Evolutionary conservation across 1,284 basidiomycete species (phyloP), one percentile per base, ranked within the genome.

Genomic region (Thecaphora frezii): DNA sequence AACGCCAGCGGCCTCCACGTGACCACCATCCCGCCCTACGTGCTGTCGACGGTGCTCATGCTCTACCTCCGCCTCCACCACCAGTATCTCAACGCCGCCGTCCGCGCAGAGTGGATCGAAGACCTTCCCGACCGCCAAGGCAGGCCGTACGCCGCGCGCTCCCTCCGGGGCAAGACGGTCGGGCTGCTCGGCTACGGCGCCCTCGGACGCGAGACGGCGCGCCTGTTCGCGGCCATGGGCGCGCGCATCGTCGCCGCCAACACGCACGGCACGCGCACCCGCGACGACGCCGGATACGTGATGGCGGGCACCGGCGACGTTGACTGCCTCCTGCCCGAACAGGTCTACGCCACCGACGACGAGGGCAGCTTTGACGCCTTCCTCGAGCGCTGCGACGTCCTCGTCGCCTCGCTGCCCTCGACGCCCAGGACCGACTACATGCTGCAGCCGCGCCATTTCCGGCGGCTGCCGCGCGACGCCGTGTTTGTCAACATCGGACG

Each of bases 401-500:
- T 47, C 51, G 69, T 61, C 23, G 62, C 70, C 41, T 56, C 59
- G 9, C 51, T 73, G 3, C 71, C 71, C 0, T 46, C 48, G 1
- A 48, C 44, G 13, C 16, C 46, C 3, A 46, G 26, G 23, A 73
- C 61, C 2, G 30, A 38, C 5, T 30, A 42, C 1, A 66, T 66
- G 23, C 50, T 71, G 3, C 56, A 44, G 13, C 46, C 33, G 24
- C 58, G 58, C n/a, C 66, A 68, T 36, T 70, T 72, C 21, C 57
- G 63, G 40, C 58, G 58, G 36, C 33, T 36, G 8, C 68, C 71
- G 37, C 48, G 55, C 42, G 56, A 61, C 47, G 46, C 60, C 18
- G 60, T 57, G 14, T 46, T 66, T 24, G 68, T 77, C 36, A 77
- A 77, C 44, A 71, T 77, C 21, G 77, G 77, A 0, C 53, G 77